Percentiles rank a stretch among this genome's conserved stretches.
These are phyloP conservation scores for Xerocomus brunneocitrinus DNA, from an alignment of 768 basidiomycete genomes.

Conservation along the genomic window DNA sequence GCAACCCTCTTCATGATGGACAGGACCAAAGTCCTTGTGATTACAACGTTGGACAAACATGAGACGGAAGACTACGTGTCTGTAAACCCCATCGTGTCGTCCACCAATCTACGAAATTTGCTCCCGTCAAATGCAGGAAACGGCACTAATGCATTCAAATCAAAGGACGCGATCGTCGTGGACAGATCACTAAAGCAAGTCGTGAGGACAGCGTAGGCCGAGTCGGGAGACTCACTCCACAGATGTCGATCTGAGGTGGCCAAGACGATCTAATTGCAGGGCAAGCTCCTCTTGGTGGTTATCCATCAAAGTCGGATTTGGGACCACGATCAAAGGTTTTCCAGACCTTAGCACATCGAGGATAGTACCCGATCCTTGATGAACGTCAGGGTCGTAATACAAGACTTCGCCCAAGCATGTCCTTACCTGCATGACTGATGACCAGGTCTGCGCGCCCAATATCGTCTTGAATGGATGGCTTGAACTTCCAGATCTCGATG, in stretches of 20 bases:
- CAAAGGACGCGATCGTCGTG: constrained; percentile 47
- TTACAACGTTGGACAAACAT: not conserved
- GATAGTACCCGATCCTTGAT: constrained; percentile 87
- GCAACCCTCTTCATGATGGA: constrained; percentile 32
- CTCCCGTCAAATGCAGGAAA: constrained; percentile 69
- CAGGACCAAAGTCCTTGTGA: not conserved
- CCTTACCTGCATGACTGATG: constrained; percentile 89
- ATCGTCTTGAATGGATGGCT: constrained; percentile 62
- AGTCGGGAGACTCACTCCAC: constrained; percentile 45
- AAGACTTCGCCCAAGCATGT: not conserved
- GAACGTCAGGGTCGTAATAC: not conserved
- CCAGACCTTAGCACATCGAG: constrained; percentile 74
- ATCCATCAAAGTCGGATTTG: constrained; percentile 84
- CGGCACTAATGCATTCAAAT: constrained; percentile 40
- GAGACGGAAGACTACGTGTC: constrained; percentile 23
- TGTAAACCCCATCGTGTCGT: constrained; percentile 74
- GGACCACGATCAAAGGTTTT: constrained; percentile 81
- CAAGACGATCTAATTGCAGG: constrained; percentile 50
- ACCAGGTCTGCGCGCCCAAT: constrained; percentile 69
- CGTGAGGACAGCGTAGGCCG: constrained; percentile 5
- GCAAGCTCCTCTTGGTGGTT: constrained; percentile 94
- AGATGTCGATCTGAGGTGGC: constrained; percentile 54
- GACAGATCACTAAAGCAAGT: constrained; percentile 45
- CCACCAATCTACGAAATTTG: constrained; percentile 62
- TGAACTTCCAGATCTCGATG: constrained; percentile 71